phyloP scores from a whole-genome alignment of 768 basidiomycete species.

The Hirschioporus abietinus region DNA sequence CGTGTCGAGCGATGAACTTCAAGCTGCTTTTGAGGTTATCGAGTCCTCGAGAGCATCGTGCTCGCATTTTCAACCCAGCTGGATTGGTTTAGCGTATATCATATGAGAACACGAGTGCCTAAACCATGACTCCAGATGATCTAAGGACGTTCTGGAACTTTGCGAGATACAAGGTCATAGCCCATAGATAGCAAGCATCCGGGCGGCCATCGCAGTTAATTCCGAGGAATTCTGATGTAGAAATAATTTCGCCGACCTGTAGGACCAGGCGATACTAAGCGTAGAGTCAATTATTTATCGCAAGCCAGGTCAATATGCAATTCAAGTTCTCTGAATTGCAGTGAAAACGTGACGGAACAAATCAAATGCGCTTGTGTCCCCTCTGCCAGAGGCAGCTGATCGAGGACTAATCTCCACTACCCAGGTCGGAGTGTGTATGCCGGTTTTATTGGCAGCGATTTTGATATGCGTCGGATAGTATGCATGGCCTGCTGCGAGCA shows the following conservation, averaged over 20 bases:
- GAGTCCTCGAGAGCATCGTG: too few relatives aligned
- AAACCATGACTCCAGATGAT: too few relatives aligned
- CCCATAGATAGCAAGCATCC: too few relatives aligned
- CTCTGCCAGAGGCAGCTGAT: constrained; percentile 7
- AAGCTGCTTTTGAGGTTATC: too few relatives aligned
- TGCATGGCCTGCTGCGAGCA: constrained; percentile 65
- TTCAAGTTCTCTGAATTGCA: not conserved
- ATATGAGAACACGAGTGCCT: too few relatives aligned
- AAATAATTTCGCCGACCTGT: not conserved
- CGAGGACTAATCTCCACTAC: constrained; percentile 38
- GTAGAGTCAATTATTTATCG: not conserved
- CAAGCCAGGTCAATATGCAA: not conserved
- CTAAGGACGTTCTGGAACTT: too few relatives aligned
- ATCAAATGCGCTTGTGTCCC: constrained; percentile 30
- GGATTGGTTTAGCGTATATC: too few relatives aligned
- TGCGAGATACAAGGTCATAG: too few relatives aligned
- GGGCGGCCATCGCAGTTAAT: too few relatives aligned
- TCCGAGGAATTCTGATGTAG: not conserved
- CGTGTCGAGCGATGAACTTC: too few relatives aligned
- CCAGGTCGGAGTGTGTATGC: constrained; percentile 51
- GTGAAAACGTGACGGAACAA: not conserved
- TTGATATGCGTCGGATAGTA: constrained; percentile 47
- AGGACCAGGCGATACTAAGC: not conserved
- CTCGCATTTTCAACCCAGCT: too few relatives aligned
- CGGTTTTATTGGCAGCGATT: constrained; percentile 40